phyloP scores from a whole-genome alignment of 73 alveolate genomes.

The Paramecium bursaria region DNA sequence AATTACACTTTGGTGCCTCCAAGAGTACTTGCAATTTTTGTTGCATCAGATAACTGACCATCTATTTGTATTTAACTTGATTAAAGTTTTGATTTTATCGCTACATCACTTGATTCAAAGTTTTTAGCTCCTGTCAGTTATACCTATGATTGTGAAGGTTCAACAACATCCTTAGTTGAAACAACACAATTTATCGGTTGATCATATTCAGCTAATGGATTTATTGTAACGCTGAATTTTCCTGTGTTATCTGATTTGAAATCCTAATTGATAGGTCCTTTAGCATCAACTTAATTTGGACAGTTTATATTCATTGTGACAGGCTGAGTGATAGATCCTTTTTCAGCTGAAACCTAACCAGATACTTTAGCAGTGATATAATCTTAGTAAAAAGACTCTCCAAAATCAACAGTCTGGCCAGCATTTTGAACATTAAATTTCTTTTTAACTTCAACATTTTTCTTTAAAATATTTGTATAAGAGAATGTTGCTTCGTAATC shows the following conservation, averaged over 20 bases:
- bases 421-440: slow-evolving; percentile 19
- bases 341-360: background rate
- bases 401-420: background rate
- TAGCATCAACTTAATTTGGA: background rate
- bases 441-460: slow-evolving; percentile 2
- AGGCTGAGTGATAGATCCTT: slow-evolving; percentile 21
- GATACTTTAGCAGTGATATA: background rate
- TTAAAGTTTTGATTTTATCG: background rate
- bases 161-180: background rate
- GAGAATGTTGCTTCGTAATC: slow-evolving; percentile 9
- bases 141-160: background rate
- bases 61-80: background rate
- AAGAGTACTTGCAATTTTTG: background rate
- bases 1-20: background rate
- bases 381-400: background rate
- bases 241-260: slow-evolving; percentile 48
- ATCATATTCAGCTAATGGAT: slow-evolving; percentile 4
- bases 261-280: slow-evolving; percentile 13
- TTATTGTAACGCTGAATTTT: background rate
- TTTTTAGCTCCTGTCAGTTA: background rate
- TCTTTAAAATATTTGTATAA: slow-evolving; percentile 11
- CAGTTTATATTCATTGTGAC: slow-evolving; percentile 12
- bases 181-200: background rate
- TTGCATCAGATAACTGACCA: slow-evolving; percentile 12
- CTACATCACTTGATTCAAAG: background rate